Evolutionary conservation across 345 rosid genomes (phyloP), one percentile per base, ranked within the genome.

Genomic region (Boechera stricta): DNA sequence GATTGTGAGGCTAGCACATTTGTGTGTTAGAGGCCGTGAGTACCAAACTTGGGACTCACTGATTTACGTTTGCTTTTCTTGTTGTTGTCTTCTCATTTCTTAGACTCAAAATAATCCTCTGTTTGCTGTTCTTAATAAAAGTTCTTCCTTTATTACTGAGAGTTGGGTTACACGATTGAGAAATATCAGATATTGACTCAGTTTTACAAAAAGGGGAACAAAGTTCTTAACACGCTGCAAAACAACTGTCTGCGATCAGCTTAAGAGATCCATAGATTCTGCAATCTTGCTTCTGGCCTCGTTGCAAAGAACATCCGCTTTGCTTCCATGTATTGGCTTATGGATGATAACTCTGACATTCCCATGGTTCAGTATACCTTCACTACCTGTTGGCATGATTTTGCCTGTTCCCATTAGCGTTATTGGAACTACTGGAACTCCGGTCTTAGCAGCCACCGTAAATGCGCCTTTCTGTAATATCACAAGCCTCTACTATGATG

Each of bases 361-460:
- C 69, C 99, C 99, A 3, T 67, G 29, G 80, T 91, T 91, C 71
- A 95, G 55, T 42, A 88, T 82, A 63, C 89, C 78, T 86, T 95
- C 98, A 70, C 79, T 82, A 69, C 99, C 97, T 0, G 88, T 39
- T n/a, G 97, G 99, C 99, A 92, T 92, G 79, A 92, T 89, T 71
- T 83, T 71, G n/a, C 99, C 98, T 35, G 99, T 91, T 77, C 98
- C 99, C 68, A 88, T 79, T 39, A 92, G 75, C 51, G 98, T 89
- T 64, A 95, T 85, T 5, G 98, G 99, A 28, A 95, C 84, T 5
- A 92, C 91, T 4, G 94, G 94, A 21, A 84, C 99, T 73, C 87
- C 81, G 0, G 90, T 87, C 87, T 92, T 95, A 16, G 87, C 84
- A 10, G 99, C 99, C 48, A 95, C 71, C 21, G 89, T 85, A 85